Evolutionary conservation across 192 early-diverging fungal genomes (phyloP), one percentile per base, ranked within the genome.

Genomic region (Cladochytrium replicatum): DNA sequence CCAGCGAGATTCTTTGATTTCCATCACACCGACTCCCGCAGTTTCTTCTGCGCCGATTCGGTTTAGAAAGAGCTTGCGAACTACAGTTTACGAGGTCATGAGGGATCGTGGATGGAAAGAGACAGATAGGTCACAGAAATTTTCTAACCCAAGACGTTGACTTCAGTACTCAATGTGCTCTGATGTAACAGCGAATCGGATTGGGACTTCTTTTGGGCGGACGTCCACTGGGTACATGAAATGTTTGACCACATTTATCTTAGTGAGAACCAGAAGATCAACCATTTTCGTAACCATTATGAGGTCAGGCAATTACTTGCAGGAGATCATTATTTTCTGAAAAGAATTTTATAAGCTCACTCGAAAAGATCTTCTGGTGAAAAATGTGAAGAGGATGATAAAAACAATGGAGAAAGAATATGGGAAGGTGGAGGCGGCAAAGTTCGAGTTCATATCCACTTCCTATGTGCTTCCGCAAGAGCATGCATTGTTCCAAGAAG

Each of bases 161-260:
- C 11, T 1, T n/a, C 17, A 21, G 15, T 50, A 46, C 25, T 22
- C 22, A 21, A 22, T 2, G 6, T 30, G 26, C 22, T n/a, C 4
- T 32, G 9, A 26, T n/a, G n/a, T n/a, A n/a, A n/a, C 32, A 75
- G 58, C 17, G 77, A 80, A 3, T 50, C 61, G 38, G 78, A 78
- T 34, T 81, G 78, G 78, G 78, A 79, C 55, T 73, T 78, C 43
- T 77, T 66, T 50, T 78, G 75, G 75, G 71, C 71, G 2, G 78
- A 81, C 60, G 71, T 81, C 29, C 78, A 81, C 55, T 81, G 78
- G 78, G 67, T 81, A 8, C 78, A 81, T 47, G 78, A 81, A 46
- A 73, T 59, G 31, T 79, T 76, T 49, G 78, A 81, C 54, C 76
- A 79, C 55, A 66, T 79, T 25, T 79, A 81, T 52, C 52, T 81